Evolutionary conservation across 176 grass and related monocot species (phyloP).

Genomic region (Oryza meridionalis): DNA sequence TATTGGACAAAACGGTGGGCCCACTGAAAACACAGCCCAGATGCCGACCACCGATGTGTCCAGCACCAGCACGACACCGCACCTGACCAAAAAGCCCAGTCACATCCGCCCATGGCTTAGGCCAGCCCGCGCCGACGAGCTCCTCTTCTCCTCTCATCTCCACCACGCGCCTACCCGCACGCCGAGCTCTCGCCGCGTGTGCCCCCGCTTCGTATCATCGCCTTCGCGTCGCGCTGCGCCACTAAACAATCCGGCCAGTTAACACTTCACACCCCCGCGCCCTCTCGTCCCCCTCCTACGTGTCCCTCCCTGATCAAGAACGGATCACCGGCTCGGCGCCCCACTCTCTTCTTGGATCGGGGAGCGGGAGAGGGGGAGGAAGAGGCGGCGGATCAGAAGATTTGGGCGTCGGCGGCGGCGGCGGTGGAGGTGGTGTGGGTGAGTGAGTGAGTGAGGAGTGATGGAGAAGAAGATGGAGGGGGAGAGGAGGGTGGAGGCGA

Average conservation of each 20-base stretch:
- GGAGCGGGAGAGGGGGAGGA: neutral
- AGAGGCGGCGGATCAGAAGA: conserved; percentile 17
- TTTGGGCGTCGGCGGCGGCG: neutral
- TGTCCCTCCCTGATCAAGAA: neutral
- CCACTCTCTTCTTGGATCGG: conserved; percentile 22
- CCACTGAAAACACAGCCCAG: neutral
- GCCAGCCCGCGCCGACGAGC: neutral
- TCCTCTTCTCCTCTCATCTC: neutral
- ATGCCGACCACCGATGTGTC: neutral
- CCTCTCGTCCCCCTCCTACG: neutral
- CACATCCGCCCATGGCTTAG: neutral
- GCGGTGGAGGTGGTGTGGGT: neutral
- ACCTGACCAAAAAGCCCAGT: no score
- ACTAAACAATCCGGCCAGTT: neutral
- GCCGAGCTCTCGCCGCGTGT: conserved; percentile 23
- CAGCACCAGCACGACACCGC: neutral
- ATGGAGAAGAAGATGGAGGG: conserved; percentile 41
- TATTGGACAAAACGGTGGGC: neutral
- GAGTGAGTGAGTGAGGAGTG: neutral
- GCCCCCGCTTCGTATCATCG: neutral
- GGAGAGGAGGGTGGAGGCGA: conserved; percentile 43
- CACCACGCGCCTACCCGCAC: no score
- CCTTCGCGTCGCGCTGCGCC: neutral
- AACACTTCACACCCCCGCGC: neutral
- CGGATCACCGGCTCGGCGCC: neutral